Base-by-base conservation (phyloP, 1,284 basidiomycete genomes). In the Marasmius tenuissimus region DNA sequence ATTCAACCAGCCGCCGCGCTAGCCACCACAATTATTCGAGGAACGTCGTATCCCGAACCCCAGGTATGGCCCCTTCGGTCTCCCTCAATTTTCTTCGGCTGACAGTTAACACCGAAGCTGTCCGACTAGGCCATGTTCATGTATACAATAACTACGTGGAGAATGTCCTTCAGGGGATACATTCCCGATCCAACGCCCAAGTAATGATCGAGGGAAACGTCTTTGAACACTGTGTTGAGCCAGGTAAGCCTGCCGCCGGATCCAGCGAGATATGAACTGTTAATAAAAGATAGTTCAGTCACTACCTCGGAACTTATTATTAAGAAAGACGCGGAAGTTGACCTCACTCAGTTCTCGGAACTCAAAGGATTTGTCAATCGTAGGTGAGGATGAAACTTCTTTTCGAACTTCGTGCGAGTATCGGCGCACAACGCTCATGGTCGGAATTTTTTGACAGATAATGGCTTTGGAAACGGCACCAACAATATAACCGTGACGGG, bases 291-390 rank as follows among this genome's bases (percentile, higher is more conserved):
- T 27, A 27, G 27, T n/a, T n/a, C 33, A 69, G 67, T 70, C 6
- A 67, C 69, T 4, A 70, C 69, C 0, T 70, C 68, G 40, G 69
- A 67, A 12, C 66, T 70, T 50, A 67, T 68, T 8, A 70, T 70
- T 45, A 67, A 67, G 16, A 67, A 70, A 52, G 67, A 70, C 61
- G 68, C 69, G 1, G 67, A 66, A 10, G 61, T 37, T 4, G 52
- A 67, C 39, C 69, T 67, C 3, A 49, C 50, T 20, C 68, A 68
- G n/a, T 66, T 69, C 52, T 66, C 63, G 58, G 69, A 70, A 54
- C 62, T 62, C 20, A 68, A 69, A 51, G 69, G 67, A 2, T 69
- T 67, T 57, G 68, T 68, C 11, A 70, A 70, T 57, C 12, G 69
- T 68, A 38, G 27, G 69, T 66, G 33, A 65, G 68, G 66, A 33